Evolutionary conservation across 2,329 filamentous ascomycete species (phyloP).

Genomic region (Teratosphaeria epicoccoides): DNA sequence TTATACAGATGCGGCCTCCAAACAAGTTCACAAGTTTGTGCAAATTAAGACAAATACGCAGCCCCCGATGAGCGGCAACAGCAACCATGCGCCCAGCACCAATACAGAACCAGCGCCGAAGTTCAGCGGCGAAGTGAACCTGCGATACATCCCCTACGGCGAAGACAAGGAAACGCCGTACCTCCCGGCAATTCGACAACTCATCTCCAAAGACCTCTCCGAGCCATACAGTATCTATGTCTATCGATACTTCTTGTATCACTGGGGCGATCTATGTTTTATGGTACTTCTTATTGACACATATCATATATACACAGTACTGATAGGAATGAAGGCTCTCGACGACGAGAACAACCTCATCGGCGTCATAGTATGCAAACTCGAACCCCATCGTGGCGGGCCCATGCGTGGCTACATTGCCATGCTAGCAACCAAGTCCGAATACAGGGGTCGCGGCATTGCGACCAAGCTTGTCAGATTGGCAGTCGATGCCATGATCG

Average conservation of each 20-base stretch:
- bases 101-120: not conserved
- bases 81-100: constrained; percentile 5
- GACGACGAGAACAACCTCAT: constrained; percentile 55
- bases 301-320: not conserved
- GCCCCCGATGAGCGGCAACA: constrained; percentile 9
- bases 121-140: constrained; percentile 12
- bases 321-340: constrained; percentile 34
- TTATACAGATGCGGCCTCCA: not conserved
- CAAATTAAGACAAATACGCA: not conserved
- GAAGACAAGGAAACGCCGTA: constrained; percentile 51
- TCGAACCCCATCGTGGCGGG: constrained; percentile 79
- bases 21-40: not conserved
- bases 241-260: constrained; percentile 93
- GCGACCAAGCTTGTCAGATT: constrained; percentile 75
- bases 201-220: constrained; percentile 93
- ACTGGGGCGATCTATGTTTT: constrained; percentile 96
- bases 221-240: constrained; percentile 99
- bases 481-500: constrained; percentile 85
- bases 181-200: constrained; percentile 74
- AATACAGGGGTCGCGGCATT: constrained; percentile 73
- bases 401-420: constrained; percentile 91
- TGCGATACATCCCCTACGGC: constrained; percentile 51
- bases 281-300: constrained; percentile 49
- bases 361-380: constrained; percentile 88
- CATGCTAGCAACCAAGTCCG: constrained; percentile 84